phyloP scores from a whole-genome alignment of 2,329 filamentous ascomycete species.

The Sclerotinia borealis region DNA sequence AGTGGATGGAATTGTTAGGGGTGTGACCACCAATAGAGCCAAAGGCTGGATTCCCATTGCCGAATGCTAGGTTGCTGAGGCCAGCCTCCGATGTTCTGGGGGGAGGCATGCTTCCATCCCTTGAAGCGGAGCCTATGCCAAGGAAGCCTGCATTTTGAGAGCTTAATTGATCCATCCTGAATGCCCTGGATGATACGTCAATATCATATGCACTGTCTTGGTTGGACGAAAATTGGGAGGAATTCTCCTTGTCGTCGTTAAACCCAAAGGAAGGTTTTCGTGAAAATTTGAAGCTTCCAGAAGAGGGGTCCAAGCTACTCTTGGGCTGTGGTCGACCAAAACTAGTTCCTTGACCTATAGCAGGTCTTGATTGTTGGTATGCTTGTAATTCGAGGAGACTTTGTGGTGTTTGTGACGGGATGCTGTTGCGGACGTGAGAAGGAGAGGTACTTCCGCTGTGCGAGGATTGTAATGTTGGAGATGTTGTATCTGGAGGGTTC shows the following conservation, averaged over 20 bases:
- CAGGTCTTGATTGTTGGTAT: conserved; percentile 38
- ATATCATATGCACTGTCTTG: conserved; percentile 23
- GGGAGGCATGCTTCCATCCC: conserved; percentile 50
- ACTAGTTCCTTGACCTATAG: conserved; percentile 38
- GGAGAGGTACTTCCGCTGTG: conserved; percentile 51
- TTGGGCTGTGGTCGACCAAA: conserved; percentile 34
- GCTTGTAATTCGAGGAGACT: conserved; percentile 40
- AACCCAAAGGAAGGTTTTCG: conserved; percentile 27
- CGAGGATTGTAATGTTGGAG: conserved; percentile 40
- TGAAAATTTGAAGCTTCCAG: conserved; percentile 38
- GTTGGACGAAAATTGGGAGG: conserved; percentile 19
- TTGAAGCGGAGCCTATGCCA: conserved; percentile 41
- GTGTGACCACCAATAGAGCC: conserved; percentile 35
- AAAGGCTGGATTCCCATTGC: conserved; percentile 21
- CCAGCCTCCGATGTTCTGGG: conserved; percentile 48
- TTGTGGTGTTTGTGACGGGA: conserved; percentile 34
- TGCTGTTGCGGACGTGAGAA: conserved; percentile 46
- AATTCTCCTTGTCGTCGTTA: conserved; percentile 31
- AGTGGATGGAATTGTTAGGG: conserved; percentile 41
- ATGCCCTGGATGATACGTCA: conserved; percentile 21
- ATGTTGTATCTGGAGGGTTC: conserved; percentile 46
- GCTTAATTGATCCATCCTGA: conserved; percentile 24
- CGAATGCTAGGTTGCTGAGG: conserved; percentile 24
- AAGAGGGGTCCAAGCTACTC: conserved; percentile 41
- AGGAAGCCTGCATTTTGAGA: conserved; percentile 41